These are phyloP conservation scores for Talaromyces wortmannii DNA, from an alignment of 495 filamentous ascomycete species.

Conservation along the genomic window DNA sequence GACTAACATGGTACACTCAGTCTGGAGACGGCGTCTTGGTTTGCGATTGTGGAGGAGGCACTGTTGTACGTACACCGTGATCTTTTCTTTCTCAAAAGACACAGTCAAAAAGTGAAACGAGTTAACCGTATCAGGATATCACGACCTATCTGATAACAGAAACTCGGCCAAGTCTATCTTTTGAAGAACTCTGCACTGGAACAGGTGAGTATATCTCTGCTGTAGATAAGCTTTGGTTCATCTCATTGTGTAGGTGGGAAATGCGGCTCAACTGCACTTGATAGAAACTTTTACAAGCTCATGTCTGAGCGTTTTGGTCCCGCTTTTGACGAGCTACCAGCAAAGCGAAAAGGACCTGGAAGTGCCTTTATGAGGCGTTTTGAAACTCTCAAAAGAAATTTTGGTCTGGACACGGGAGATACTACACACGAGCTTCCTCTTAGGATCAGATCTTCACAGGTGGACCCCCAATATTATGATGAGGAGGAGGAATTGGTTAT, in stretches of 20 bases:
- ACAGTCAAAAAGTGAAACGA: background rate
- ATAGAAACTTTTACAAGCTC: conserved; percentile 32
- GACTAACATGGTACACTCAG: conserved; percentile 10
- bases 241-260: conserved; percentile 26
- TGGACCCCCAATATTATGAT: background rate
- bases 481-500: background rate
- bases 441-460: background rate
- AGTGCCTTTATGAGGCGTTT: conserved; percentile 2
- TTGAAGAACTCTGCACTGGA: conserved; percentile 1
- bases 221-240: background rate
- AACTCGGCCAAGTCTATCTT: background rate
- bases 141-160: conserved; percentile 18
- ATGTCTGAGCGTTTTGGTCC: conserved; percentile 17
- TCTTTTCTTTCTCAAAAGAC: background rate
- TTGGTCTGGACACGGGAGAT: background rate
- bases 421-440: background rate
- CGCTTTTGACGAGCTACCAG: background rate
- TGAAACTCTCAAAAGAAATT: conserved; percentile 3
- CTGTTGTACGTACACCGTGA: conserved; percentile 42
- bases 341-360: background rate
- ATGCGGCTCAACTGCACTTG: conserved; percentile 43
- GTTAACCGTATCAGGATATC: conserved; percentile 30
- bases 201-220: background rate
- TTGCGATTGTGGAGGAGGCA: conserved; percentile 53
- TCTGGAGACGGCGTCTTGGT: conserved; percentile 40